Evolutionary conservation across 441 rosid genomes (phyloP), one percentile per base, ranked within the genome.

Genomic region (Pelargonium australe): DNA sequence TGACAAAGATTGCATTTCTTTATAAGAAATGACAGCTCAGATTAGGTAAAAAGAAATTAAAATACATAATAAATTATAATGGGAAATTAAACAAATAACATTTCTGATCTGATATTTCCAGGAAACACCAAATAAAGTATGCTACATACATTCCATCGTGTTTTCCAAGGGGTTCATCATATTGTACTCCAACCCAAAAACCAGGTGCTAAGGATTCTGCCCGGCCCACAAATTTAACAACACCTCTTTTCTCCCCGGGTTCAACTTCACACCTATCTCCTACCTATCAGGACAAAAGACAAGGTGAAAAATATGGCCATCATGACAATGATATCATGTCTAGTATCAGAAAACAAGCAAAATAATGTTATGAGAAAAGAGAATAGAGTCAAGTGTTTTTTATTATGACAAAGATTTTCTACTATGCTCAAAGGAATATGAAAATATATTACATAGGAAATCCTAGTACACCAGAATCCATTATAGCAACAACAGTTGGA

Each of bases 191-290:
- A 76, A 95, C 81, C 98, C 98, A 95, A 73, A 88, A 92, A 79
- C 98, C 98, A 14, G 89, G 87, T 62, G 90, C 89, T 65, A 95
- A 79, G 53, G 92, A 78, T 82, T 90, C 93, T 53, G 95, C 96
- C 79, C 61, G 87, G 77, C 98, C 98, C 64, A 87, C 89, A 71
- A 78, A 92, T 81, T 89, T 92, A 75, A 95, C 87, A 68, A 80
- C 73, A 69, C 99, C 99, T 85, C 97, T 89, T 89, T 90, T 95
- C 72, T 76, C 95, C 78, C 99, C 97, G 0, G 91, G 92, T 72
- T 85, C 96, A 86, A 95, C 91, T 83, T 95, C 89, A 83, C 97
- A 95, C 83, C 97, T 86, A 72, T 89, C 90, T 77, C 93, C 97
- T 67, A 87, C 88, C 99, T 94, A 70, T 12, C 55, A 6, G 67